Conservation (phyloP, 2,329 filamentous ascomycete genomes). For the Sporothrix inflata region DNA sequence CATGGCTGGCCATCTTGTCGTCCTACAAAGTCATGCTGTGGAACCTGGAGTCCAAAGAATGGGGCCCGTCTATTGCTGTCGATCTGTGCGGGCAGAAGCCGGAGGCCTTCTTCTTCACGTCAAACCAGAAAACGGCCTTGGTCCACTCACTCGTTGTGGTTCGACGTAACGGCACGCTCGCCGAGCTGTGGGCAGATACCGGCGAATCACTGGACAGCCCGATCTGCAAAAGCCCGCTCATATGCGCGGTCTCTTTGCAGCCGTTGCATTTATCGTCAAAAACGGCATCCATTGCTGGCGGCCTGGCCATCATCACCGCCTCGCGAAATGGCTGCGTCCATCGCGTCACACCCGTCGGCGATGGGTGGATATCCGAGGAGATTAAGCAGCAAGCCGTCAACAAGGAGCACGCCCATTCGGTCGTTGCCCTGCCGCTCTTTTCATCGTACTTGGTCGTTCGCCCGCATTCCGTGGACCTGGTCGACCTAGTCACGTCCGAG, state of each 20-base stretch:
- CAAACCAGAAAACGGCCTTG: slow-evolving; percentile 41
- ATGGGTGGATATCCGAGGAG: slow-evolving; percentile 55
- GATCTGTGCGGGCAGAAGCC: slow-evolving; percentile 62
- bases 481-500: slow-evolving; percentile 60
- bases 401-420: slow-evolving; percentile 55
- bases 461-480: slow-evolving; percentile 58
- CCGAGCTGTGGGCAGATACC: slow-evolving; percentile 57
- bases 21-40: slow-evolving; percentile 63
- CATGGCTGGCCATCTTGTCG: slow-evolving; percentile 69
- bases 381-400: slow-evolving; percentile 47
- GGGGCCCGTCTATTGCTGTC: slow-evolving; percentile 58
- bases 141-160: slow-evolving; percentile 62
- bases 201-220: slow-evolving; percentile 48
- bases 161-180: slow-evolving; percentile 65
- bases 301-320: slow-evolving; percentile 50
- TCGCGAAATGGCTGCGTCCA: slow-evolving; percentile 57
- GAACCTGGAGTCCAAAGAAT: slow-evolving; percentile 60
- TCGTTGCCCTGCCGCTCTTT: slow-evolving; percentile 62
- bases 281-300: not conserved
- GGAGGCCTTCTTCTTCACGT: slow-evolving; percentile 66
- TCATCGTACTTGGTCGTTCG: slow-evolving; percentile 65
- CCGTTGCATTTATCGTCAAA: not conserved
- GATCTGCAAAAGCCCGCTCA: slow-evolving; percentile 58
- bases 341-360: slow-evolving; percentile 48
- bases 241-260: slow-evolving; percentile 52